phyloP scores from a whole-genome alignment of 441 rosid genomes.

The Hura crepitans region DNA sequence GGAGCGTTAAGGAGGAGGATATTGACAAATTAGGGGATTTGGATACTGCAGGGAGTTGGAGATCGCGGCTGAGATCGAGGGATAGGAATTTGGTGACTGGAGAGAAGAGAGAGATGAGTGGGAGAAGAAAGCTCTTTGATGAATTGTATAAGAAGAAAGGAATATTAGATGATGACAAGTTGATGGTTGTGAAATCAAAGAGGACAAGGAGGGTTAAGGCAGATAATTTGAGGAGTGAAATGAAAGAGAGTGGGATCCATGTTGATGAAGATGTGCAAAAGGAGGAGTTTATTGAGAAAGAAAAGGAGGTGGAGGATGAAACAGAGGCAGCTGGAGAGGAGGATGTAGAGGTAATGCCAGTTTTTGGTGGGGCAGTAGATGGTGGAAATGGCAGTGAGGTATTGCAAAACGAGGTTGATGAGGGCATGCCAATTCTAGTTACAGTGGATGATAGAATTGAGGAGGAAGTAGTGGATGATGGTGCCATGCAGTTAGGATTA shows the following conservation, averaged over 20 bases:
- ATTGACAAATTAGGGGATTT: conserved; percentile 26
- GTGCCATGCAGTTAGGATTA: conserved; percentile 13
- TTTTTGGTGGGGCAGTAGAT: conserved; percentile 20
- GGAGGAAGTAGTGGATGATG: conserved; percentile 28
- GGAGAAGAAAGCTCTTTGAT: conserved; percentile 52
- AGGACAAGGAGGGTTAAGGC: conserved; percentile 37
- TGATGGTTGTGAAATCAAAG: conserved; percentile 27
- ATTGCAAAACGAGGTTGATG: conserved; percentile 18
- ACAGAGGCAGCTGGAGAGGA: conserved; percentile 15
- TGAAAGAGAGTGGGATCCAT: conserved; percentile 27
- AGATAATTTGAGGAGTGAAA: conserved; percentile 30
- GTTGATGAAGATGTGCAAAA: conserved; percentile 29
- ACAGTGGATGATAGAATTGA: conserved; percentile 27
- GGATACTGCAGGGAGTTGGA: conserved; percentile 55
- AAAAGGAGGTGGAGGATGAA: conserved; percentile 34
- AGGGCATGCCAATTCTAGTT: conserved; percentile 10
- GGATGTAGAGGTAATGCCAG: conserved; percentile 14
- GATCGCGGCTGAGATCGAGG: conserved; percentile 62
- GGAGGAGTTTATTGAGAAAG: conserved; percentile 26
- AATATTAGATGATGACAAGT: conserved; percentile 22
- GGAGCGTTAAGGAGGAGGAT: conserved; percentile 30
- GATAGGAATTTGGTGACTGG: conserved; percentile 31
- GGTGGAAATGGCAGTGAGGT: conserved; percentile 21
- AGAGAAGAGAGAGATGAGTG: conserved; percentile 27
- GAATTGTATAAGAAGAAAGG: conserved; percentile 19